Evolutionary conservation across 805 yeast genomes (phyloP).

Genomic region (Candida namnaoensis): DNA sequence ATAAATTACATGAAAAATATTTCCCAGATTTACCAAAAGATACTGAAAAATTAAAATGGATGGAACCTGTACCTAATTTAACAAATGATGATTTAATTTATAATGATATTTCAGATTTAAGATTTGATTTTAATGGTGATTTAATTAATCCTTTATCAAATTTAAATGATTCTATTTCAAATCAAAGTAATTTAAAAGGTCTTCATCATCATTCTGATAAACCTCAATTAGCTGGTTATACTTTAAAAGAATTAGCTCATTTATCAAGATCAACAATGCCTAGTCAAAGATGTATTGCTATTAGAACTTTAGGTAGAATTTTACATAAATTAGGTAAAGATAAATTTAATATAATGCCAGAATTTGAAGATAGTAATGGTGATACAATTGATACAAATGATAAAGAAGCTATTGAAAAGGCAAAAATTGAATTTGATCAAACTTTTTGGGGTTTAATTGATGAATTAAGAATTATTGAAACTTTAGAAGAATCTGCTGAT

Average conservation of each 20-base stretch:
- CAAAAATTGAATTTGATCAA: slow-evolving; percentile 23
- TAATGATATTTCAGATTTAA: slow-evolving; percentile 51
- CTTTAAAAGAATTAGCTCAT: slow-evolving; percentile 73
- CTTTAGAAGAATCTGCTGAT: slow-evolving; percentile 60
- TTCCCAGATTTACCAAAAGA: slow-evolving; percentile 88
- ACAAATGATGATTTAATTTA: slow-evolving; percentile 21
- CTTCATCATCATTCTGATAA: slow-evolving; percentile 88
- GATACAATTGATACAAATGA: slow-evolving; percentile 25
- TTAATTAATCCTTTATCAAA: slow-evolving; percentile 54
- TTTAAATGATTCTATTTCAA: slow-evolving; percentile 28
- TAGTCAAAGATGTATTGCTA: slow-evolving; percentile 81
- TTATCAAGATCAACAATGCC: slow-evolving; percentile 71
- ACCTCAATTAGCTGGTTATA: slow-evolving; percentile 90
- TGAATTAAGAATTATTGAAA: slow-evolving; percentile 52
- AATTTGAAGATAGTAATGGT: slow-evolving; percentile 24
- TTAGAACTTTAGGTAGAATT: slow-evolving; percentile 81
- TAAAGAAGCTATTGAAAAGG: slow-evolving; percentile 23
- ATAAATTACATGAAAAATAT: slow-evolving; percentile 72
- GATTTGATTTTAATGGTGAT: slow-evolving; percentile 87
- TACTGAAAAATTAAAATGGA: slow-evolving; percentile 81
- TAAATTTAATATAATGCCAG: slow-evolving; percentile 44
- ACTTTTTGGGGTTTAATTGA: slow-evolving; percentile 67
- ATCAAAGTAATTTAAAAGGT: slow-evolving; percentile 47
- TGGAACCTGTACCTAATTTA: slow-evolving; percentile 55
- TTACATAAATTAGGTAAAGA: slow-evolving; percentile 69